phyloP scores from a whole-genome alignment of 768 basidiomycete genomes.

The Podaxis sp. region DNA sequence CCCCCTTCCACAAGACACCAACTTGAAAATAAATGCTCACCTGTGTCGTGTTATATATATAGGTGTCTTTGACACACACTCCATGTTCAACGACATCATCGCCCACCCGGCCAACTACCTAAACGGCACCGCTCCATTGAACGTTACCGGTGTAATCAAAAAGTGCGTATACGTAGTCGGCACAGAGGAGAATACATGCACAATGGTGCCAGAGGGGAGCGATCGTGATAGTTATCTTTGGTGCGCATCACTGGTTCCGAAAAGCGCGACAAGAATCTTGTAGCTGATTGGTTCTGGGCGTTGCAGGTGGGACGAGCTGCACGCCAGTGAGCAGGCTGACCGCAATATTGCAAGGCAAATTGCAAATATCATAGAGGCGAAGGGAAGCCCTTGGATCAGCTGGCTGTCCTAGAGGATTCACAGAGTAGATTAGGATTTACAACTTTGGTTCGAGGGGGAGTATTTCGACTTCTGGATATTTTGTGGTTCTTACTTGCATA shows the following conservation, averaged over 20 bases:
- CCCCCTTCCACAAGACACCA: neutral
- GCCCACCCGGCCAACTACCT: conserved; percentile 48
- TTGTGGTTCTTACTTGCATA: too few relatives aligned
- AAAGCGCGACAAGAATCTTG: neutral
- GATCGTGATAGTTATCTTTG: conserved; percentile 60
- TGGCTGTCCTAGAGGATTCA: conserved; percentile 33
- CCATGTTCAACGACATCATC: conserved; percentile 60
- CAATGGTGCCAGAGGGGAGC: conserved; percentile 30
- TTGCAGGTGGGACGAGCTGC: conserved; percentile 55
- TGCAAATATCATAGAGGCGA: conserved; percentile 42
- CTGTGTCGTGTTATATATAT: neutral
- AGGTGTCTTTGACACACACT: conserved; percentile 63
- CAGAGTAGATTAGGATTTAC: neutral
- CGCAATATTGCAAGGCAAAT: conserved; percentile 53
- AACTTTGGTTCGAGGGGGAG: neutral
- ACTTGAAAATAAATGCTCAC: neutral
- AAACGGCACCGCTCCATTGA: conserved; percentile 62
- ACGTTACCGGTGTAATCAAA: conserved; percentile 51
- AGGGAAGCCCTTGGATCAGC: conserved; percentile 42
- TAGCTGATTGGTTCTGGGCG: neutral
- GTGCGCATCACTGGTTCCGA: conserved; percentile 30
- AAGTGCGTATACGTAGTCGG: conserved; percentile 43
- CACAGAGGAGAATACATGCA: conserved; percentile 20
- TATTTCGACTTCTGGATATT: neutral
- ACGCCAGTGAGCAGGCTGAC: conserved; percentile 58